Base-by-base conservation (phyloP, 2,329 filamentous ascomycete genomes). In the Trichoderma aggressivum region DNA sequence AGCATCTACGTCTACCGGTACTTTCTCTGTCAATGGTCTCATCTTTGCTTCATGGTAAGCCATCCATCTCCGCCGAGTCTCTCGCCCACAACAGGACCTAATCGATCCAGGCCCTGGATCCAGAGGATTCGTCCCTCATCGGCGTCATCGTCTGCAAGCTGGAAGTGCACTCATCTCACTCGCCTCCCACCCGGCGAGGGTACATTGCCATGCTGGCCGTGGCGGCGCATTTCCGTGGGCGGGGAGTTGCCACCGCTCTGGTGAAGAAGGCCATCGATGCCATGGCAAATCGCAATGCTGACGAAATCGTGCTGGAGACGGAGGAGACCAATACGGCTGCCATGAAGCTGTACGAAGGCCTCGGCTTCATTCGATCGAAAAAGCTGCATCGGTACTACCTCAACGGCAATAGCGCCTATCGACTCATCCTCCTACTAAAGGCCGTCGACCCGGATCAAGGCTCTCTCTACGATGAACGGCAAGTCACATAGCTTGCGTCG, bases 161-260 rank as follows among this genome's bases (percentile, higher is more conserved):
- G 72, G 96, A 99, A 80, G 88, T 90, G 28, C 96, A 99, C 82
- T 89, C 93, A 26, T 92, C 92, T 7, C 94, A 95, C 74, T 94
- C 94, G 2, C 84, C 88, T 0, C 83, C 88, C 2, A 91, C 89
- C 0, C 86, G 94, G 74, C 89, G 96, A 73, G 96, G 96, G 71
- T 99, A 99, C 82, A 98, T 99, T 76, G 96, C 96, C 78, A 99
- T 99, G 96, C 87, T 99, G 55, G 96, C 96, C n/a, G 94, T 97
- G 6, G 89, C 91, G 56, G 89, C 93, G 50, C 84, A 90, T 30
- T 91, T 93, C 77, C 90, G 96, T 26, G 94, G 94, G 7, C 89
- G 90, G 74, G 95, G 96, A 1, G 94, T 99, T 72, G 96, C 92
- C 1, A 97, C 94, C 0, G 90, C 90, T 53, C 86, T 99, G 11